A percentile compares a stretch with the other conserved stretches of the same genome.
Conservation (phyloP, 768 basidiomycete species). For the Agaricus sinodeliciosus region DNA sequence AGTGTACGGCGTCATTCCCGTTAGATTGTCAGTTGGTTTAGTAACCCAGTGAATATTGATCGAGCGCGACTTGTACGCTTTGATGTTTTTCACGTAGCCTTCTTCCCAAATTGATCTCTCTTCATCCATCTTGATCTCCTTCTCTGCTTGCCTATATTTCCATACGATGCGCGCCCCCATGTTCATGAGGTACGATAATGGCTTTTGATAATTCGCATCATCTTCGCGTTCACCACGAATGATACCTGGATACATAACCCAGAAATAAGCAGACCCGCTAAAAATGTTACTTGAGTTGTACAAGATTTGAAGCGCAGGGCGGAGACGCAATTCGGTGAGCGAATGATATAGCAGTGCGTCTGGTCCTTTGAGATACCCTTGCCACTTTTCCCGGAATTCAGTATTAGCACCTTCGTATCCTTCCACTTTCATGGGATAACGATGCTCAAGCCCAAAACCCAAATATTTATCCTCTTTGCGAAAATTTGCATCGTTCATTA, state of each 20-base stretch:
- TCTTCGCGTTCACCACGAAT: background rate
- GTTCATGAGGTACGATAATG: background rate
- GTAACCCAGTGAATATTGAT: background rate
- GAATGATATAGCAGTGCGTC: slow-evolving; percentile 19
- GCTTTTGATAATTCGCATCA: background rate
- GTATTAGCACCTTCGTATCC: slow-evolving; percentile 4
- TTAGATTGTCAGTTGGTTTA: background rate
- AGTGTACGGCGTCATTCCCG: background rate
- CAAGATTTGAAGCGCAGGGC: slow-evolving; percentile 15
- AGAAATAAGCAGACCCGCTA: background rate
- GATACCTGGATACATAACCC: background rate
- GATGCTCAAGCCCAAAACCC: slow-evolving; percentile 27
- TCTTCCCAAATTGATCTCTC: background rate
- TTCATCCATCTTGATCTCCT: background rate
- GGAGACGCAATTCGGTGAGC: slow-evolving; percentile 15
- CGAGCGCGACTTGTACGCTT: background rate
- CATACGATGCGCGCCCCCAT: background rate
- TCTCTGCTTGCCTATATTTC: background rate
- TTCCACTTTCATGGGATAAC: slow-evolving; percentile 20
- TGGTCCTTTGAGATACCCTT: slow-evolving; percentile 21
- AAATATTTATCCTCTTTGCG: slow-evolving; percentile 26
- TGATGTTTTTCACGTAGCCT: background rate
- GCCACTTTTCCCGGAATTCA: background rate
- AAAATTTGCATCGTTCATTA: slow-evolving; percentile 20
- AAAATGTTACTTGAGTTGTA: slow-evolving; percentile 11